Evolutionary conservation across 345 rosid genomes (phyloP).

Genomic region (Anacardium occidentale): DNA sequence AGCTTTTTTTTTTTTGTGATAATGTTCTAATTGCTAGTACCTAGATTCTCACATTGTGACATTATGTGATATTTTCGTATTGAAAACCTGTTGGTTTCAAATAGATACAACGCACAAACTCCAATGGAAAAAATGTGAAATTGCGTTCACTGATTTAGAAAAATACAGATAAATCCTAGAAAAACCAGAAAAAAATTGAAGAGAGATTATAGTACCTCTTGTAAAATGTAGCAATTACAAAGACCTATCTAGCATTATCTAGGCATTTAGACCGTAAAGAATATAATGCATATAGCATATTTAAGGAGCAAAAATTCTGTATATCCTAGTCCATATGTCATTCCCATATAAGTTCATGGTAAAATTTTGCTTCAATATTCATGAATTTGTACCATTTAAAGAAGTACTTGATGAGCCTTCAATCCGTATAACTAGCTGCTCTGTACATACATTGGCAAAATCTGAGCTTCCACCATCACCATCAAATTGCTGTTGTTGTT

Average conservation of each 20-base stretch:
- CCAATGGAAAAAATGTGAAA: too few species aligned
- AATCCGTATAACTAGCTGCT: slow-evolving; percentile 13
- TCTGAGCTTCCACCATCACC: not conserved
- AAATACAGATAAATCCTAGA: too few species aligned
- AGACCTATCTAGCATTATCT: not conserved
- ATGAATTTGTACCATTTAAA: not conserved
- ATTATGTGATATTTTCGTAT: too few species aligned
- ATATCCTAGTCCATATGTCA: not conserved
- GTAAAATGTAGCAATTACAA: not conserved
- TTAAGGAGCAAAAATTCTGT: not conserved
- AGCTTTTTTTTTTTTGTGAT: too few species aligned
- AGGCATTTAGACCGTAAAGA: not conserved
- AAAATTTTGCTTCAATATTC: not conserved
- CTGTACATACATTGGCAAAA: not conserved
- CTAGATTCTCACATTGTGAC: too few species aligned
- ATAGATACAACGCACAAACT: too few species aligned
- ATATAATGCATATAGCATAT: not conserved
- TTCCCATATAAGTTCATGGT: not conserved
- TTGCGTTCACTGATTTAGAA: too few species aligned
- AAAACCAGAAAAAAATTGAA: not conserved
- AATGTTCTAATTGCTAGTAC: too few species aligned
- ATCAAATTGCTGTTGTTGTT: not conserved
- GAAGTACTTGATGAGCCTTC: slow-evolving; percentile 18
- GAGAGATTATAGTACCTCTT: not conserved
- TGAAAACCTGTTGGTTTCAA: too few species aligned